Evolutionary conservation across 768 basidiomycete species (phyloP).

Genomic region (Leccinum boreale): DNA sequence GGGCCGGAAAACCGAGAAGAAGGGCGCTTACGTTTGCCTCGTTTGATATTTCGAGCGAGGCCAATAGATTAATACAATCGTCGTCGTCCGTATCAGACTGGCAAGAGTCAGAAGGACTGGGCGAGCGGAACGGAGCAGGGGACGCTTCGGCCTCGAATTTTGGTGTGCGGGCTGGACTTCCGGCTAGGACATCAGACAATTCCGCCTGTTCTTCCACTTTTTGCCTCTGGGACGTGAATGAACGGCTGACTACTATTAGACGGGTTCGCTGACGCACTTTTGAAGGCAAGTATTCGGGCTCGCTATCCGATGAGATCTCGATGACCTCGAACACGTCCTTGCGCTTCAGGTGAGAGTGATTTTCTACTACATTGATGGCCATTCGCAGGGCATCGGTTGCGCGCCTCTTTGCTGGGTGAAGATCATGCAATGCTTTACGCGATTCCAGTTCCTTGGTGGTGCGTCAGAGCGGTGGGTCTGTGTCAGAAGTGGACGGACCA

Average conservation of each 20-base stretch:
- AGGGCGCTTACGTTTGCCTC: slow-evolving; percentile 24
- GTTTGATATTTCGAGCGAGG: slow-evolving; percentile 31
- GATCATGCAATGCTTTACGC: slow-evolving; percentile 11
- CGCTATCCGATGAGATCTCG: slow-evolving; percentile 31
- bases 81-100: slow-evolving; percentile 19
- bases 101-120: not conserved
- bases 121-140: slow-evolving; percentile 1
- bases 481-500: slow-evolving; percentile 8
- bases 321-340: slow-evolving; percentile 19
- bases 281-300: slow-evolving; percentile 16
- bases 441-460: slow-evolving; percentile 20
- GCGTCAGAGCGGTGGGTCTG: slow-evolving; percentile 7
- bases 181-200: not conserved
- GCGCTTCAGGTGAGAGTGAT: slow-evolving; percentile 20
- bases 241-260: not conserved
- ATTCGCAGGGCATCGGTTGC: slow-evolving; percentile 17
- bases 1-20: not conserved
- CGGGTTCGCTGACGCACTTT: slow-evolving; percentile 16
- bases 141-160: slow-evolving; percentile 5
- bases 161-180: not conserved
- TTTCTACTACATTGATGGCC: slow-evolving; percentile 8
- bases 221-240: slow-evolving; percentile 16
- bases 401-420: slow-evolving; percentile 21
- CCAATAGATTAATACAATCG: slow-evolving; percentile 18
- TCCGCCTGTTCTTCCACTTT: slow-evolving; percentile 5